Evolutionary conservation across 2,329 filamentous ascomycete genomes (phyloP), one percentile per base, ranked within the genome.

Genomic region (Colletotrichum cereale): DNA sequence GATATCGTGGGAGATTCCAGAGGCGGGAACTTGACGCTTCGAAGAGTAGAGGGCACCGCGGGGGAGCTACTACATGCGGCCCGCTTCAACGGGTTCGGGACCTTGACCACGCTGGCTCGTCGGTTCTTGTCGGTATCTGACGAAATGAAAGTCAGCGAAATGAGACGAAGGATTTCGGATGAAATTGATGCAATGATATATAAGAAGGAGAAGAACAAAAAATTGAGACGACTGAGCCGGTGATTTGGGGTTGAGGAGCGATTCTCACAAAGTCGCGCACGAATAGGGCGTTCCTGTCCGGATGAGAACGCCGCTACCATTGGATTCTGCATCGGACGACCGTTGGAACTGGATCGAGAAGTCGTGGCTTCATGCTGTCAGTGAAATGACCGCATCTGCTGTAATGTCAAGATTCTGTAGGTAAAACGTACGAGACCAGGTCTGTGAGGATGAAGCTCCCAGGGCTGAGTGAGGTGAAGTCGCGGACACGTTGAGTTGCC

Each of bases 121-220:
- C 66, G 65, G 34, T 67, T 57, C 16, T 52, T n/a, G 42, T 71
- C 67, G 14, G 56, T 71, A 21, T 62, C 67, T 71, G 26, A 26
- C 6, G 16, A 8, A 31, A 26, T 11, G n/a, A 42, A 11, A 62
- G 26, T 31, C 16, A 62, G 44, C 26, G 31, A 48, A 10, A 50
- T 18, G 4, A 38, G 11, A 36, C 2, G 8, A 48, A 14, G 11
- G 29, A 10, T 24, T 6, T 38, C 21, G 3, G n/a, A 26, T 3
- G 7, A 5, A 2, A 1, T 50, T 12, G 1, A 18, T 34, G 12
- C 21, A 24, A 3, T 16, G 31, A 24, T 1, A 14, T 3, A 24
- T n/a, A 56, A 14, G 5, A 24, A 36, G 21, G 6, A 16, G 16
- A 56, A 24, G 5, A 16, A 36, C n/a, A n/a, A n/a, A n/a, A 5